Evolutionary conservation across 768 basidiomycete species (phyloP).

Genomic region (Xerocomus potaroensis): DNA sequence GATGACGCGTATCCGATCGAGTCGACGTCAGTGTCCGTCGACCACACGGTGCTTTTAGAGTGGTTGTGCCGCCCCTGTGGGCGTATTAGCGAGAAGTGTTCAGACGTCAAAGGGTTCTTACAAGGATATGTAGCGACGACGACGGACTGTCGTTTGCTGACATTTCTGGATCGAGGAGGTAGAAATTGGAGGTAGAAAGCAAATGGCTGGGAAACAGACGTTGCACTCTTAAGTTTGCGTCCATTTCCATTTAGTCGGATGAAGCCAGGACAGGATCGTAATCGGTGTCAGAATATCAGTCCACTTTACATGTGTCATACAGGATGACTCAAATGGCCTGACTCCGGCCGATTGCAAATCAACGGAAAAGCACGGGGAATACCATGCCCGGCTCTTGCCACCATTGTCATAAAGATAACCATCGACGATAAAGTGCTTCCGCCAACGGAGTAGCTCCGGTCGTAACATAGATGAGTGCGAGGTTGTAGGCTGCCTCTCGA

Average conservation of each 20-base stretch:
- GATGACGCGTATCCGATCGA: constrained; percentile 23
- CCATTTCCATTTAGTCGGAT: neutral
- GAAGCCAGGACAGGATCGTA: constrained; percentile 9
- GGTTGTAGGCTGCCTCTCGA: constrained; percentile 82
- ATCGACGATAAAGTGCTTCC: constrained; percentile 64
- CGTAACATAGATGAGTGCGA: constrained; percentile 75
- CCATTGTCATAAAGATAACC: constrained; percentile 71
- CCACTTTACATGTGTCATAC: neutral
- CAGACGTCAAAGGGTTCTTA: neutral
- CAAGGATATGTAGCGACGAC: constrained; percentile 13
- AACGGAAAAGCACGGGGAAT: too few species aligned
- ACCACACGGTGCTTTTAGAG: constrained; percentile 11
- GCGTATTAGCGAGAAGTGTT: neutral
- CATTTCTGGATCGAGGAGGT: constrained; percentile 5
- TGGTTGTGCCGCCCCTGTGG: constrained; percentile 5
- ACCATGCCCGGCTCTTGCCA: too few species aligned
- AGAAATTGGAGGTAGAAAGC: too few species aligned
- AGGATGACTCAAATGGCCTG: constrained; percentile 3
- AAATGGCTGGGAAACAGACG: neutral
- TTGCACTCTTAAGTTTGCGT: neutral
- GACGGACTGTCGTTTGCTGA: constrained; percentile 5
- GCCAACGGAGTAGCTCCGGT: constrained; percentile 74
- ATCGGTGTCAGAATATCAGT: constrained; percentile 1
- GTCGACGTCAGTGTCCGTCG: constrained; percentile 23
- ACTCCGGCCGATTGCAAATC: neutral